Evolutionary conservation across 2,329 filamentous ascomycete species (phyloP).

Genomic region (Aspergillus vadensis): DNA sequence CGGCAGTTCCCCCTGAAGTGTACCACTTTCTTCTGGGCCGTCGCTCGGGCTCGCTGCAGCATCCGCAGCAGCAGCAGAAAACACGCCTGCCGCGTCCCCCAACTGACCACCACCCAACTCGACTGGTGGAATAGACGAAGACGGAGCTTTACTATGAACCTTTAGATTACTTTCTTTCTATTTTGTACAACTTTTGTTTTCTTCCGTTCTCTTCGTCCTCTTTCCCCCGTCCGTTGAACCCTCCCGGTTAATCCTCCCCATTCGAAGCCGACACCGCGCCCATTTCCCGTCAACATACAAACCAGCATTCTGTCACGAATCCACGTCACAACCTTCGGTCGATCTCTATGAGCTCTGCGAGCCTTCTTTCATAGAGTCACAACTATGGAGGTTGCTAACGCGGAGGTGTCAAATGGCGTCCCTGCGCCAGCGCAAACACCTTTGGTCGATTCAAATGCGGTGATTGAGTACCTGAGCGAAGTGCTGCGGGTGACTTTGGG

Average conservation of each 20-base stretch:
- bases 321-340: constrained; percentile 2
- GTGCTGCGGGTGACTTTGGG: constrained; percentile 74
- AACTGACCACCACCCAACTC: background rate
- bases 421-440: constrained; percentile 33
- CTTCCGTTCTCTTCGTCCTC: background rate
- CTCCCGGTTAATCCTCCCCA: constrained; percentile 4
- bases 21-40: background rate
- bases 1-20: background rate
- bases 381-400: constrained; percentile 43
- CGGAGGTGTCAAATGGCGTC: constrained; percentile 40
- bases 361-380: constrained; percentile 25
- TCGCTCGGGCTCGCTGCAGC: background rate
- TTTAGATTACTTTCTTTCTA: background rate
- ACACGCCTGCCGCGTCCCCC: constrained; percentile 1
- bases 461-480: constrained; percentile 71
- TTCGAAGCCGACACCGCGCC: constrained; percentile 16
- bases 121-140: background rate
- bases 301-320: background rate
- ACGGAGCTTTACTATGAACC: background rate
- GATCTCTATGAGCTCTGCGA: constrained; percentile 34
- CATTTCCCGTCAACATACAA: constrained; percentile 15
- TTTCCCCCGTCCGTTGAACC: background rate
- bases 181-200: background rate
- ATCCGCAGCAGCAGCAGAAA: background rate
- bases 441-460: constrained; percentile 64